These are phyloP conservation scores for Colletotrichum sidae DNA, from an alignment of 2,329 filamentous ascomycete genomes.

Conservation along the genomic window DNA sequence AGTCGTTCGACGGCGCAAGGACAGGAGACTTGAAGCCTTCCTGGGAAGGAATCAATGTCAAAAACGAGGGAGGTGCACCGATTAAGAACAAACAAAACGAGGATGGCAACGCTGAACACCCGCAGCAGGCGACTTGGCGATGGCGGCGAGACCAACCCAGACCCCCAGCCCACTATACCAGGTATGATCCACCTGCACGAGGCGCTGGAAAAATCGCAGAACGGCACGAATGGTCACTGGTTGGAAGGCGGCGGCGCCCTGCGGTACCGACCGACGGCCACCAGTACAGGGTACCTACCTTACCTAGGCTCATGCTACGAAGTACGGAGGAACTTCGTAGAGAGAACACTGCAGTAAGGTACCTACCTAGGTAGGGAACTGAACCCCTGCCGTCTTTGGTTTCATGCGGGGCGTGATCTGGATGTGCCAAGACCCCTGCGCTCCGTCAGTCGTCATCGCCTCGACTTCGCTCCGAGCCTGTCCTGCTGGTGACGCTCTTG, in stretches of 20 bases:
- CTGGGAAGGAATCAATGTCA: constrained; percentile 10
- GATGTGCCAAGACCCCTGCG: constrained; percentile 34
- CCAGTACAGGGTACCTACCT: too few relatives aligned
- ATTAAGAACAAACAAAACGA: constrained; percentile 6
- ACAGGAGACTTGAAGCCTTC: background rate
- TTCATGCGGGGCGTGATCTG: constrained; percentile 32
- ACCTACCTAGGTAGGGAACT: constrained; percentile 7
- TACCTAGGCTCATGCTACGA: too few relatives aligned
- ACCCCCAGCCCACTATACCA: constrained; percentile 23
- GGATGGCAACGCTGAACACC: constrained; percentile 13
- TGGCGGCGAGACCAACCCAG: constrained; percentile 25
- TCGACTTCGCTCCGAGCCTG: too few relatives aligned
- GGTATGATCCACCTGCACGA: constrained; percentile 36
- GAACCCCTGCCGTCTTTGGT: constrained; percentile 9
- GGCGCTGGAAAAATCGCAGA: constrained; percentile 34
- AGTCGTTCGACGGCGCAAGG: background rate
- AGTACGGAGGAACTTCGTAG: background rate
- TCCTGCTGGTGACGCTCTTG: background rate
- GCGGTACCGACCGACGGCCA: too few relatives aligned
- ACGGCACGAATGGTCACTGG: constrained; percentile 22
- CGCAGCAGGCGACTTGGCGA: constrained; percentile 24
- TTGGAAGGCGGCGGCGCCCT: constrained; percentile 14
- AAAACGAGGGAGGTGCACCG: constrained; percentile 3
- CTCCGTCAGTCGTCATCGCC: constrained; percentile 9
- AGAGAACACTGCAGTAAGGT: background rate